Evolutionary conservation across 2,329 filamentous ascomycete genomes (phyloP), one percentile per base, ranked within the genome.

Genomic region (Ophiocordyceps australis): DNA sequence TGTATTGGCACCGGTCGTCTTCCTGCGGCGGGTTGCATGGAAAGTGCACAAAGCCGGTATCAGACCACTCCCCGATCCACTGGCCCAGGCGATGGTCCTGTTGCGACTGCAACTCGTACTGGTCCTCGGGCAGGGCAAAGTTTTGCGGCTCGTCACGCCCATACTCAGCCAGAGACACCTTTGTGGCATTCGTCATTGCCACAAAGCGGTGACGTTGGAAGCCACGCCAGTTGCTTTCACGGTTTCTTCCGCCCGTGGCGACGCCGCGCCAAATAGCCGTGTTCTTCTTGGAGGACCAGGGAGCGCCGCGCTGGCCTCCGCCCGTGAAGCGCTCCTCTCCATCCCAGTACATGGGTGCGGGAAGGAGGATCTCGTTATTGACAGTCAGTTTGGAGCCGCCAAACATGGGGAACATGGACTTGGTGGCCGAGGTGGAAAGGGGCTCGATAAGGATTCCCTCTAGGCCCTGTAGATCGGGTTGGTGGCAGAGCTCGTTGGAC

Each of bases 121-220:
- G 41, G 4, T 51, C 34, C 1, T 52, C 42, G 0, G 68, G 65
- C 10, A 72, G 38, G 7, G 50, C 57, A 35, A 69, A 73, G 42
- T 72, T 72, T 30, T 57, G 42, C 0, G 62, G 49, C 4, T 42
- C 35, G 31, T 55, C 46, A 6, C 38, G 27, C 9, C 48, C 49
- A 3, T 47, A 38, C 35, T 74, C 63, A 3, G 62, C 63, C 6
- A 46, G 40, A 5, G 40, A 38, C 4, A 77, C 54, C 29, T 57
- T 60, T 7, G 72, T 76, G 9, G 56, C 63, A 37, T 83, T 82
- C 39, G 73, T 63, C 70, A 82, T 76, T 23, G 69, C 58, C 3
- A 81, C 62, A 40, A 83, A 79, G 3, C 78, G 72, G 40, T 82
- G 77, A 4, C 77, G 67, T 34, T 83, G 76, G 39, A 81, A 82